Evolutionary conservation across 192 early-diverging fungal genomes (phyloP).

Genomic region (Rhizoclosmatium globosum): DNA sequence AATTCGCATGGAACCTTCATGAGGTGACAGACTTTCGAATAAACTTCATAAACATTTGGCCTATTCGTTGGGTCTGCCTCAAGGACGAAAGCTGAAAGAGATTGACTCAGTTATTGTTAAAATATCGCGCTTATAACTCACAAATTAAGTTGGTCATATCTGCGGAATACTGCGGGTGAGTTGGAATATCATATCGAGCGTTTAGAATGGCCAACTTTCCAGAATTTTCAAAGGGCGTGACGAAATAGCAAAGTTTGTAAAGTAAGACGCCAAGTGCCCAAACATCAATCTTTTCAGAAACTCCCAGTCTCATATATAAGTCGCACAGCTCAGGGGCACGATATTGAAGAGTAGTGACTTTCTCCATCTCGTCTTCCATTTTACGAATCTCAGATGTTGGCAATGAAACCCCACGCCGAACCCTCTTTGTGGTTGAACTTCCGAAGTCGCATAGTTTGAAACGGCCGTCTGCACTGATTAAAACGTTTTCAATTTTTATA

Average conservation of each 20-base stretch:
- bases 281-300: conserved; percentile 85
- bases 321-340: conserved; percentile 96
- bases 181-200: conserved; percentile 82
- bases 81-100: conserved; percentile 69
- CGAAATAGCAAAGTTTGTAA: conserved; percentile 94
- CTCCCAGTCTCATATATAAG: conserved; percentile 81
- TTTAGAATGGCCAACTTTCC: conserved; percentile 90
- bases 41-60: conserved; percentile 84
- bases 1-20: conserved; percentile 70
- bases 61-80: conserved; percentile 78
- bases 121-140: neutral
- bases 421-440: conserved; percentile 72
- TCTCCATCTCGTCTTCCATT: conserved; percentile 88
- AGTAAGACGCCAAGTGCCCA: conserved; percentile 89
- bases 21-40: conserved; percentile 68
- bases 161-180: conserved; percentile 62
- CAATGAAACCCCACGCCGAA: conserved; percentile 64
- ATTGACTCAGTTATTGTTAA: neutral
- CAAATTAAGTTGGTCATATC: conserved; percentile 53
- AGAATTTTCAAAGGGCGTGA: conserved; percentile 90
- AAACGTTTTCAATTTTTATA: conserved; percentile 81
- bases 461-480: conserved; percentile 61
- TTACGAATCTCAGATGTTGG: conserved; percentile 72
- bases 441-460: conserved; percentile 99
- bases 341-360: conserved; percentile 93